phyloP scores from a whole-genome alignment of 371 early-diverging fungal genomes.

The Circinella umbellata region DNA sequence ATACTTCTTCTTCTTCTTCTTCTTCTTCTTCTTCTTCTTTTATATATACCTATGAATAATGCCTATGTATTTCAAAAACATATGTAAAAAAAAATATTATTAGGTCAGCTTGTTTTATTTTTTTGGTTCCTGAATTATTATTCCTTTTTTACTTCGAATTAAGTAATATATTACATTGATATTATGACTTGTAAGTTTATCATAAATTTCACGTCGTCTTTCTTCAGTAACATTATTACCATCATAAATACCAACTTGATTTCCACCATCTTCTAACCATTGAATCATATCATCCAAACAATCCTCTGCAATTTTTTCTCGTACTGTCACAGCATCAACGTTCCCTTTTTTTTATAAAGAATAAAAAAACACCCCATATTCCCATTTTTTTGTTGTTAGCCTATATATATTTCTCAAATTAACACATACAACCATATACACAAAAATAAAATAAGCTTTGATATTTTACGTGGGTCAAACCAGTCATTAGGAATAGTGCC shows the following conservation, averaged over 20 bases:
- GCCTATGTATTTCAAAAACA: too few species aligned
- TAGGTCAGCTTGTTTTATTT: too few species aligned
- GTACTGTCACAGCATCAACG: constrained; percentile 55
- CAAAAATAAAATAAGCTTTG: neutral
- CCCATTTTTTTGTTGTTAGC: too few species aligned
- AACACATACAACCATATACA: too few species aligned
- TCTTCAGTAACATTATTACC: constrained; percentile 90
- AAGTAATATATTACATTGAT: constrained; percentile 58
- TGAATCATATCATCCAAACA: constrained; percentile 86
- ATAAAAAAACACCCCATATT: too few species aligned
- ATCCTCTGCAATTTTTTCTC: constrained; percentile 68
- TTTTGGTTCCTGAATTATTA: neutral
- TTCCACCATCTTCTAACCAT: constrained; percentile 76
- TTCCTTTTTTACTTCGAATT: neutral
- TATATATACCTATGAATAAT: constrained; percentile 6
- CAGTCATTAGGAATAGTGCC: constrained; percentile 81
- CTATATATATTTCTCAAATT: too few species aligned
- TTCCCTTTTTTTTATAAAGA: constrained; percentile 48
- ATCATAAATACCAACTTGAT: constrained; percentile 92
- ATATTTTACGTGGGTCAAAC: constrained; percentile 82
- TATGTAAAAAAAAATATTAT: neutral
- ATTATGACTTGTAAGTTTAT: constrained; percentile 62
- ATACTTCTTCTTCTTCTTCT: too few species aligned
- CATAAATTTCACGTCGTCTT: constrained; percentile 72
- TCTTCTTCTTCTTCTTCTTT: too few species aligned